Evolutionary conservation across 352 stramenopile genomes (phyloP).

Genomic region (Aphanomyces cochlioides): DNA sequence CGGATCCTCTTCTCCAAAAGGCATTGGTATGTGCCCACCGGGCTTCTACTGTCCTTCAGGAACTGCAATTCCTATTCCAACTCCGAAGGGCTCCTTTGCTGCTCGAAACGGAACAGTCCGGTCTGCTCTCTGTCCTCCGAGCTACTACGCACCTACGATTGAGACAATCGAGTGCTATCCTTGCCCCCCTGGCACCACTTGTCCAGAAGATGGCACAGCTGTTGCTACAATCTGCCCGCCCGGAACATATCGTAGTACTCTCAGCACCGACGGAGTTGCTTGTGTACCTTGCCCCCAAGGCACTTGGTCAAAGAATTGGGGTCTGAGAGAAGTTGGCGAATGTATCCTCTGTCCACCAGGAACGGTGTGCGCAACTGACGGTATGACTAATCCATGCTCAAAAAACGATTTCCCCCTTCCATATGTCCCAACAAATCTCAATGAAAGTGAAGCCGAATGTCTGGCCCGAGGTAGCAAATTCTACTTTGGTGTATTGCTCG

Average conservation of each 20-base stretch:
- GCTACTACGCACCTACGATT: constrained; percentile 95
- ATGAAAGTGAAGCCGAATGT: constrained; percentile 86
- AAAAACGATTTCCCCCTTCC: constrained; percentile 90
- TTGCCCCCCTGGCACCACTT: constrained; percentile 90
- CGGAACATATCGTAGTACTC: constrained; percentile 88
- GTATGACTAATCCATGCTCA: constrained; percentile 92
- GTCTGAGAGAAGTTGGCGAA: constrained; percentile 90
- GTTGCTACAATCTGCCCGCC: constrained; percentile 89
- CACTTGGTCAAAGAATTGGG: constrained; percentile 98
- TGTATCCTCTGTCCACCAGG: constrained; percentile 91
- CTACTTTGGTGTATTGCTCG: constrained; percentile 93
- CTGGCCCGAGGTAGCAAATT: constrained; percentile 76
- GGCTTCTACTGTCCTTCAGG: constrained; percentile 93
- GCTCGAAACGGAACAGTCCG: constrained; percentile 89
- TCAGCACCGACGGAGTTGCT: constrained; percentile 83
- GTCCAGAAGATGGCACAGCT: constrained; percentile 85
- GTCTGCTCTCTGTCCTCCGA: constrained; percentile 89
- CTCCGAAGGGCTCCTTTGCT: constrained; percentile 87
- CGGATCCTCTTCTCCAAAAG: constrained; percentile 87
- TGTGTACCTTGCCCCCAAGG: constrained; percentile 91
- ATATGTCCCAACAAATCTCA: constrained; percentile 80
- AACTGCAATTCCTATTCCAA: constrained; percentile 91
- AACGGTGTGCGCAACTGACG: constrained; percentile 91
- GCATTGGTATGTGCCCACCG: constrained; percentile 90
- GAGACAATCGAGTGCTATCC: constrained; percentile 90